Conservation (phyloP, 805 yeast genomes). For the Lachancea sp. region DNA sequence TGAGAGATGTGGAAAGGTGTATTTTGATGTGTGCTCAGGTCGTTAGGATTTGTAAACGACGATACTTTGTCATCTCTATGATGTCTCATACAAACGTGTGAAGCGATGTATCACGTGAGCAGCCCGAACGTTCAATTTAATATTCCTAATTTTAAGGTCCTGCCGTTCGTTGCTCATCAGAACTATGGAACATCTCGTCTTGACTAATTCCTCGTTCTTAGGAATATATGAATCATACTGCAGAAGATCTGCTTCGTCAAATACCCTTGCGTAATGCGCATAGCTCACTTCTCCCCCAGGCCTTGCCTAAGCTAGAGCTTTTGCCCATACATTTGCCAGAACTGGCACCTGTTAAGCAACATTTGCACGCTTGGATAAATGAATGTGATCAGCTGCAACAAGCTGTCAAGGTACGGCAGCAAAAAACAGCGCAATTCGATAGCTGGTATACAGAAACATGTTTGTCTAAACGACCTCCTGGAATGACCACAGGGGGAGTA, state of each 20-base stretch:
- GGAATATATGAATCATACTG: constrained; percentile 2
- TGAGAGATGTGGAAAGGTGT: neutral
- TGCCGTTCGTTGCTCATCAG: neutral
- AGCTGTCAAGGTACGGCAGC: constrained; percentile 15
- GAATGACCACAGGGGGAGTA: constrained; percentile 18
- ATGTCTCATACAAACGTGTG: too few relatives aligned
- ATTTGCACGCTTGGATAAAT: constrained; percentile 26
- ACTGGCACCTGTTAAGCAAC: constrained; percentile 17
- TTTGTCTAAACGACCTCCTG: constrained; percentile 28
- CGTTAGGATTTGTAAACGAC: too few relatives aligned
- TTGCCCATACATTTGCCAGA: constrained; percentile 17
- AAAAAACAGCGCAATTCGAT: constrained; percentile 16
- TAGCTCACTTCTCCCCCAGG: constrained; percentile 21
- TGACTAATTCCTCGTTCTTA: neutral
- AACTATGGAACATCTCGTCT: neutral
- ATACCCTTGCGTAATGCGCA: constrained; percentile 22
- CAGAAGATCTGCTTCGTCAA: constrained; percentile 8
- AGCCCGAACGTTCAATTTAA: too few relatives aligned
- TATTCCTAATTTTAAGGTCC: too few relatives aligned
- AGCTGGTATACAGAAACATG: constrained; percentile 22
- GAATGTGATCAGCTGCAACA: constrained; percentile 19
- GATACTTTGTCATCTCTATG: too few relatives aligned
- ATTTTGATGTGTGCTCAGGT: too few relatives aligned
- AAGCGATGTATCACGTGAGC: too few relatives aligned
- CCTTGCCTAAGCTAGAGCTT: constrained; percentile 8